phyloP scores from a whole-genome alignment of 352 stramenopile genomes.

The Phytophthora parvispora region DNA sequence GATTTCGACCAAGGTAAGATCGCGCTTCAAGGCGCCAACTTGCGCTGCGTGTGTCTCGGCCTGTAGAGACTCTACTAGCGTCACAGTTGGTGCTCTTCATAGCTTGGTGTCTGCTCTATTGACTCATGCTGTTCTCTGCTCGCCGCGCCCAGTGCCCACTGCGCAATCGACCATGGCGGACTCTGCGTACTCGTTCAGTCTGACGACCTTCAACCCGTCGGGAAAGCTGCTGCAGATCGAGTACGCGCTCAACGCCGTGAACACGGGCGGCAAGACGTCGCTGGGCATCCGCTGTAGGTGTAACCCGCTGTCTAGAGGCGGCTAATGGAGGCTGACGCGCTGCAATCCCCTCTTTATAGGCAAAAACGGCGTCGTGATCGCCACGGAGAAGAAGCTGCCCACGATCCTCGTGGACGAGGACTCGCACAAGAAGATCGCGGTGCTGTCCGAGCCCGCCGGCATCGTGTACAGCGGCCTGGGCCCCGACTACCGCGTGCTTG shows the following conservation, averaged over 20 bases:
- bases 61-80: neutral
- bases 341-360: conserved; percentile 57
- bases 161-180: conserved; percentile 90
- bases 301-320: neutral
- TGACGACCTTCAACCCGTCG: conserved; percentile 99
- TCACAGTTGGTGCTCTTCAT: neutral
- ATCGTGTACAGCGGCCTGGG: conserved; percentile 99
- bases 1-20: conserved; percentile 46
- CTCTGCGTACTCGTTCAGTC: conserved; percentile 99
- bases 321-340: neutral
- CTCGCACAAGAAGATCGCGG: conserved; percentile 97
- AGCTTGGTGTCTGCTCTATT: conserved; percentile 2
- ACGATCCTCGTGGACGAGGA: conserved; percentile 97
- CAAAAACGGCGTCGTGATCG: conserved; percentile 99
- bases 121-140: neutral
- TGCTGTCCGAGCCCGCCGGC: conserved; percentile 91
- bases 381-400: conserved; percentile 99
- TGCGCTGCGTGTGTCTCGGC: conserved; percentile 5
- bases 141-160: conserved; percentile 5
- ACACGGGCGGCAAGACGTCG: conserved; percentile 97
- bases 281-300: conserved; percentile 97
- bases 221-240: conserved; percentile 99
- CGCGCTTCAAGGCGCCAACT: conserved; percentile 18
- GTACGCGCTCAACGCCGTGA: conserved; percentile 99
- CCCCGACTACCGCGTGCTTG: conserved; percentile 99